A percentile compares a stretch with the other conserved stretches of the same genome.
phyloP scores from a whole-genome alignment of 2,329 filamentous ascomycete genomes.

The Cladosporium sp. region DNA sequence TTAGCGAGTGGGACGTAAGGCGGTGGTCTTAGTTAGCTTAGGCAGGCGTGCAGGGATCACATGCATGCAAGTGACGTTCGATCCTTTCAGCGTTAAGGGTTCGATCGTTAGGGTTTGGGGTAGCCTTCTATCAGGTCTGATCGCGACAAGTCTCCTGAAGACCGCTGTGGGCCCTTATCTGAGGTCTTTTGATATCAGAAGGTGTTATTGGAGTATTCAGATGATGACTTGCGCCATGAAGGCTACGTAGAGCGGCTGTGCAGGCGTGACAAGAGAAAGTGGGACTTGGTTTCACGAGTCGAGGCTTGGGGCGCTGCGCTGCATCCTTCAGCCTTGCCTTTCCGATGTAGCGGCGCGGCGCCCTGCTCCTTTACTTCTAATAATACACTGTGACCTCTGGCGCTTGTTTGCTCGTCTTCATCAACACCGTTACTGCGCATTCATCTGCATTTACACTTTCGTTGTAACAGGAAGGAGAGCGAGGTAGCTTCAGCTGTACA shows the following conservation, averaged over 20 bases:
- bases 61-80: not conserved
- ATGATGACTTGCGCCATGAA: too few species aligned
- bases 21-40: not conserved
- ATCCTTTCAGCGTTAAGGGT: not conserved
- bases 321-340: not conserved
- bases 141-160: not conserved
- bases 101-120: not conserved
- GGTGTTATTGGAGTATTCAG: too few species aligned
- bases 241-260: not conserved
- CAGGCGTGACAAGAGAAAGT: not conserved
- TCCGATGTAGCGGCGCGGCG: not conserved
- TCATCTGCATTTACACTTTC: too few species aligned
- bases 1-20: not conserved
- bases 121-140: not conserved
- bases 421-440: too few species aligned
- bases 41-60: not conserved
- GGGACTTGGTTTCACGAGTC: not conserved
- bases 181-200: too few species aligned
- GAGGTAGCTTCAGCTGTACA: too few species aligned
- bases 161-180: too few species aligned
- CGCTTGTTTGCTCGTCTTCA: too few species aligned
- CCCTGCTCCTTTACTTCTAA: not conserved
- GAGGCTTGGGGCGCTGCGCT: not conserved
- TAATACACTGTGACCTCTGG: not conserved
- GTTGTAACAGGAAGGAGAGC: too few species aligned